Percentiles rank a stretch among this genome's conserved stretches.
Conservation (phyloP, 176 grass and related monocot genomes). For the Lolium rigidum region DNA sequence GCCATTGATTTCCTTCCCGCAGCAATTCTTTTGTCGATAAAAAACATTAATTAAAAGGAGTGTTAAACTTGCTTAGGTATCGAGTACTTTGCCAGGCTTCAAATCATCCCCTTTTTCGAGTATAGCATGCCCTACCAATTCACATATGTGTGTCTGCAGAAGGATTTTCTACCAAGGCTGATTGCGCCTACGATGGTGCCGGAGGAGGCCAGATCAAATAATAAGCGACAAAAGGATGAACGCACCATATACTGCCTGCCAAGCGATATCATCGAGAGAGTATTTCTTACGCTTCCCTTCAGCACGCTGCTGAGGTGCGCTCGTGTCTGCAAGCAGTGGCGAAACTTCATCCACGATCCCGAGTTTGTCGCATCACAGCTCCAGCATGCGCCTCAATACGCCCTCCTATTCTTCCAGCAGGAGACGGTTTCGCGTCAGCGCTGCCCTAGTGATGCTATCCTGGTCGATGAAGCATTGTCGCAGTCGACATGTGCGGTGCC, state of each 20-base stretch:
- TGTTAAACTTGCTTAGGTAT: not conserved
- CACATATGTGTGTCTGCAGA: conserved; percentile 5
- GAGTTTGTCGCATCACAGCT: conserved; percentile 2
- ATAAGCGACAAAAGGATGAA: not conserved
- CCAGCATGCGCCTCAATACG: not conserved
- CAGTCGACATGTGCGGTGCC: not conserved
- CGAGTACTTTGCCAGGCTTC: not conserved
- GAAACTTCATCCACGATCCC: conserved; percentile 26
- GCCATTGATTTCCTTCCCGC: no score
- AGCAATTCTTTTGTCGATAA: no score
- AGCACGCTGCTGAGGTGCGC: conserved; percentile 30
- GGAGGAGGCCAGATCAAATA: conserved; percentile 8
- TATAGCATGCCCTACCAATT: not conserved
- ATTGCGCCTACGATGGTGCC: not conserved
- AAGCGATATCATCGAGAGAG: conserved; percentile 20
- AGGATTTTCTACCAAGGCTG: not conserved
- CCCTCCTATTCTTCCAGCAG: conserved; percentile 30
- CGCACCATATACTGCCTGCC: not conserved
- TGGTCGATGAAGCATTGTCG: conserved; percentile 23
- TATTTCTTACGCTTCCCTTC: conserved; percentile 36
- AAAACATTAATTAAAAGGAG: not conserved
- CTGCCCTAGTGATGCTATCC: conserved; percentile 34
- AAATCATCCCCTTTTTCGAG: not conserved
- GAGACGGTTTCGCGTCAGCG: not conserved
- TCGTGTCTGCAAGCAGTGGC: conserved; percentile 46